Evolutionary conservation across 2,329 filamentous ascomycete species (phyloP), one percentile per base, ranked within the genome.

Genomic region (Clonostachys chloroleuca): DNA sequence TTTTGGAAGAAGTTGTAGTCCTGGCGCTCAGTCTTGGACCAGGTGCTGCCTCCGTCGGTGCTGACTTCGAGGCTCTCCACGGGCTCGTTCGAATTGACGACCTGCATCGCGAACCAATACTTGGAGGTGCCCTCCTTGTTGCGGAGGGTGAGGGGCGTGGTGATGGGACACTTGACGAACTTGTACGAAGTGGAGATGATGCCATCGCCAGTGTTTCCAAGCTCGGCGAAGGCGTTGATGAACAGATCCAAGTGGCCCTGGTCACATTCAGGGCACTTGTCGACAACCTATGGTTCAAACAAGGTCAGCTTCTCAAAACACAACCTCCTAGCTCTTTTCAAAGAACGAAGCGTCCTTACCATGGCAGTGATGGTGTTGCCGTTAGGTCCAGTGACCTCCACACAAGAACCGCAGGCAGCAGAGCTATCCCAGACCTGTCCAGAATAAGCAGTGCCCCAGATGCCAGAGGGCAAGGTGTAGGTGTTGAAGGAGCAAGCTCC

Each of bases 1-100:
- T 82, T 73, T 69, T 85, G 75, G 42, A 86, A 86, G 66, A 74
- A 86, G 70, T 86, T 80, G 60, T 81, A 81, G 30, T 67, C 62
- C 47, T 70, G 61, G 43, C 83, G 69, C 3, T 65, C 69, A 1
- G 82, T 84, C n/a, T 59, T 44, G 60, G 75, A 61, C 82, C 81
- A 86, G 13, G 75, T 78, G 46, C 55, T 70, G 16, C 82, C 82
- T 12, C 77, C 72, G 56, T 86, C 76, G 16, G 72, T 80, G 49
- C 77, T 81, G 49, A 86, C 81, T 54, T 86, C 81, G 20, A 86
- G 69, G 52, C 66, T 71, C 46, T 68, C 55, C 39, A 86, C 72
- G 14, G 73, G 70, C 50, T 78, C 69, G 59, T 83, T 83, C 56
- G 77, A 66, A 63, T 86, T 85, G 56, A 83, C 70, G 40, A 86